These are phyloP conservation scores for Detonula confervacea DNA, from an alignment of 352 stramenopile species.

Conservation along the genomic window DNA sequence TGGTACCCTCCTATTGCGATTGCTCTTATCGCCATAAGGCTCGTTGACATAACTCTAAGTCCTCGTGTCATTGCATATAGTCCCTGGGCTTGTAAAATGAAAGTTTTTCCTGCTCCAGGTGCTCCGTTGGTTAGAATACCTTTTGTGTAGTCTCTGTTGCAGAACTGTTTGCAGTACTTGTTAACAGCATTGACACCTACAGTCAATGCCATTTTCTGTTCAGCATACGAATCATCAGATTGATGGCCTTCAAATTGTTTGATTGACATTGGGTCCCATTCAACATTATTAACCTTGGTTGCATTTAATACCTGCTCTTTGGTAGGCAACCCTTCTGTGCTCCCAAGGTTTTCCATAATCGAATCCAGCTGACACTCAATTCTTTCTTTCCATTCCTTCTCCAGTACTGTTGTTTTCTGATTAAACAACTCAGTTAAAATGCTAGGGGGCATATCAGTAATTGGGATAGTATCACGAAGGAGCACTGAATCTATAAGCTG, in stretches of 20 bases:
- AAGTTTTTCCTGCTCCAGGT: conserved; percentile 25
- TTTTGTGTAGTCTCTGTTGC: conserved; percentile 27
- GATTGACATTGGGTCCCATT: not conserved
- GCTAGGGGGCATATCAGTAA: conserved; percentile 1
- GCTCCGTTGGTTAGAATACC: conserved; percentile 29
- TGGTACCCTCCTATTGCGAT: conserved; percentile 14
- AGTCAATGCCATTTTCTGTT: not conserved
- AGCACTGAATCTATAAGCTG: conserved; percentile 10
- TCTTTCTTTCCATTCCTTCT: not conserved
- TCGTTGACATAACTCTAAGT: conserved; percentile 14
- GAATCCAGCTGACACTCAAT: conserved; percentile 5
- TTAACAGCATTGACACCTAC: not conserved
- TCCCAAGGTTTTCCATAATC: not conserved
- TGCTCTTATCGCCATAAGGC: conserved; percentile 8
- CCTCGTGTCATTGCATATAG: conserved; percentile 24
- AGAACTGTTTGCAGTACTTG: conserved; percentile 3
- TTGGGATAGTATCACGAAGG: not conserved
- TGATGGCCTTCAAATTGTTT: not conserved
- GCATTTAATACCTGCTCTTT: not conserved
- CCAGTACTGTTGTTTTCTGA: not conserved
- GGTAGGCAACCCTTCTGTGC: not conserved
- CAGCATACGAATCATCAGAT: not conserved
- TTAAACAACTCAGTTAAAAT: not conserved
- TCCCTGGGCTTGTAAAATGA: not conserved
- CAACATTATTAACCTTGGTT: not conserved